Base-by-base conservation (phyloP, 129 eudicot genomes). In the Tagetes patula region DNA sequence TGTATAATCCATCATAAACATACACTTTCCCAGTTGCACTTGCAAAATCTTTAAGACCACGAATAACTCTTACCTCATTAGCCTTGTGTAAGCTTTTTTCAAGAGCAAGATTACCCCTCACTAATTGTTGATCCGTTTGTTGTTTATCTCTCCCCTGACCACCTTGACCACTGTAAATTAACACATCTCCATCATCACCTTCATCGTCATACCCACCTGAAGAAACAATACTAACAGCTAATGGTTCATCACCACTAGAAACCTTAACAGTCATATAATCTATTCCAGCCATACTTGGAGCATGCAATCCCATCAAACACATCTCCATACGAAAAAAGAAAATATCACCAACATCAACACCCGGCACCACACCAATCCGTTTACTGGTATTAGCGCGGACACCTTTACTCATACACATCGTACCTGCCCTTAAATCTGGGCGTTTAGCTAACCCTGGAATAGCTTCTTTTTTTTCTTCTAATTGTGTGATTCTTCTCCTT, bases 131-230 rank as follows among this genome's bases (percentile, higher is more conserved):
- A 72, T 90, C 92, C 72, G 73, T 75, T 61, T 72, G 67, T 80
- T 77, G 87, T 64, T 86, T 88, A 41, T 83, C 88, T 79, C 62
- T 85, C 75, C 94, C 83, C 49, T 76, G 84, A 14, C 99, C 99
- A 65, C 99, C 97, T 59, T 90, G 96, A 34, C 99, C 99, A 47
- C 84, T 88, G 71, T 90, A 95, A n/a, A 95, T 65, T 67, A 95
- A 64, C 76, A 88, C 94, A 11, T 90, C 89, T 11, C 91, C 90
- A 65, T 85, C 91, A 71, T 86, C 86, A 1, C 95, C 99, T 14
- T 94, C 96, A 70, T 95, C 96, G 31, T 94, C 97, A 72, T 90
- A 90, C 12, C 97, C 99, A 65, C 97, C 97, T 0, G 99, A 83
- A 0, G 95, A 87, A 49, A 95, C 96, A 11, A 95, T 87, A 76